These are phyloP conservation scores for Podospora comata DNA, from an alignment of 495 filamentous ascomycete genomes.

Conservation along the genomic window DNA sequence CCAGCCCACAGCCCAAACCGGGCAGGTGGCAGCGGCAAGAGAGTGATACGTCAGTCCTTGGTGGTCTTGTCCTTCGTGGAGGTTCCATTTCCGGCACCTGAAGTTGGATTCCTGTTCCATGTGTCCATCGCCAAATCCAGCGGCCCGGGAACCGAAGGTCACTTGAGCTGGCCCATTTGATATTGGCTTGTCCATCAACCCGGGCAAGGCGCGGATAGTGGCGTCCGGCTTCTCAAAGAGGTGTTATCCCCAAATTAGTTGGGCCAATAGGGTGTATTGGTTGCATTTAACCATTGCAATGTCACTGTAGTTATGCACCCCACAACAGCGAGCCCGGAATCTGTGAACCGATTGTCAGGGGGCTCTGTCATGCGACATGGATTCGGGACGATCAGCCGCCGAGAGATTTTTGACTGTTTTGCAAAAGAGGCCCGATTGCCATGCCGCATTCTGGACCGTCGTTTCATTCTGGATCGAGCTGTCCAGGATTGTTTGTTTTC, in stretches of 20 bases:
- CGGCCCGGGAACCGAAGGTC: constrained; percentile 16
- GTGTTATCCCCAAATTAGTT: neutral
- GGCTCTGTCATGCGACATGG: constrained; percentile 15
- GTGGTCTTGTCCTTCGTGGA: constrained; percentile 1
- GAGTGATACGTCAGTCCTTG: neutral
- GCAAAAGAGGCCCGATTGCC: neutral
- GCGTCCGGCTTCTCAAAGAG: constrained; percentile 20
- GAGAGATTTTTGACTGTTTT: neutral
- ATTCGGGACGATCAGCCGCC: constrained; percentile 17
- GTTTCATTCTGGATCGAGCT: neutral
- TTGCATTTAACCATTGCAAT: constrained; percentile 16
- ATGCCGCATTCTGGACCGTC: neutral
- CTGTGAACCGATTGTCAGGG: constrained; percentile 3
- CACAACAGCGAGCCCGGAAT: constrained; percentile 13
- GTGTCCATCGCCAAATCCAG: constrained; percentile 4
- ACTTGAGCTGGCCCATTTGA: neutral
- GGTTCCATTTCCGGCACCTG: constrained; percentile 5
- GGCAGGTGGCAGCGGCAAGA: constrained; percentile 9
- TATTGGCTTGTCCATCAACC: neutral
- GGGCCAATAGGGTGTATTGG: constrained; percentile 11
- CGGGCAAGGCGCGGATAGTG: constrained; percentile 14
- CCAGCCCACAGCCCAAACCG: neutral
- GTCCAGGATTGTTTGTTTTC: neutral
- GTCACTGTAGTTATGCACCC: constrained; percentile 14
- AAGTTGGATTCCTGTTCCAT: neutral